phyloP scores from a whole-genome alignment of 1,139 yeast species.

The Hyphopichia khmerensis region DNA sequence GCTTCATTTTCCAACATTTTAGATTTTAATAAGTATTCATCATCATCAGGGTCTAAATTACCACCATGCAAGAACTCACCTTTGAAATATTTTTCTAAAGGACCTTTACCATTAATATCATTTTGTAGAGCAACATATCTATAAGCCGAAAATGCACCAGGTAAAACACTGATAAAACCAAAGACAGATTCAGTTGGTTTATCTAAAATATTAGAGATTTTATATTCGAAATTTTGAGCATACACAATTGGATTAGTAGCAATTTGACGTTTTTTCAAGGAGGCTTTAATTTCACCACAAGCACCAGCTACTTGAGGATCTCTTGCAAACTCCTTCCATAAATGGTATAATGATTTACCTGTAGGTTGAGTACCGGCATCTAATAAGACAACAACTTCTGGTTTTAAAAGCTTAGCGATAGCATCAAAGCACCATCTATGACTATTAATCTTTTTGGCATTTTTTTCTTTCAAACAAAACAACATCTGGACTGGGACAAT shows the following conservation, averaged over 20 bases:
- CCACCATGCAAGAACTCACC: slow-evolving; percentile 66
- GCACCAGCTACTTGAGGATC: slow-evolving; percentile 98
- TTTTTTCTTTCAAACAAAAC: slow-evolving; percentile 85
- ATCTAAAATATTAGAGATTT: slow-evolving; percentile 91
- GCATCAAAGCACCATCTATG: slow-evolving; percentile 96
- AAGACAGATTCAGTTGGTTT: slow-evolving; percentile 92
- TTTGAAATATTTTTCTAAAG: slow-evolving; percentile 81
- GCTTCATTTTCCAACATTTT: slow-evolving; percentile 29
- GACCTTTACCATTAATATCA: slow-evolving; percentile 90
- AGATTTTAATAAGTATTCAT: slow-evolving; percentile 42
- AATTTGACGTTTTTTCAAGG: slow-evolving; percentile 83
- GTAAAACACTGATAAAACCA: slow-evolving; percentile 91
- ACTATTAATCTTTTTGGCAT: slow-evolving; percentile 87
- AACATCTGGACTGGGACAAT: slow-evolving; percentile 82
- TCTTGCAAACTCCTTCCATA: slow-evolving; percentile 95
- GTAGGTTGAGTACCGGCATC: slow-evolving; percentile 95
- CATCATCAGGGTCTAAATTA: slow-evolving; percentile 46
- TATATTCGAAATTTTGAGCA: slow-evolving; percentile 94
- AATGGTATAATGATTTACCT: slow-evolving; percentile 76
- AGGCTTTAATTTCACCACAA: slow-evolving; percentile 93
- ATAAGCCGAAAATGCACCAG: slow-evolving; percentile 96
- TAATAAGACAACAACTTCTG: slow-evolving; percentile 77
- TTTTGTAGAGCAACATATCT: slow-evolving; percentile 84
- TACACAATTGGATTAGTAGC: slow-evolving; percentile 91
- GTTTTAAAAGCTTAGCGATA: slow-evolving; percentile 84